These are phyloP conservation scores for Lentinula aciculospora DNA, from an alignment of 768 basidiomycete genomes.

Conservation along the genomic window DNA sequence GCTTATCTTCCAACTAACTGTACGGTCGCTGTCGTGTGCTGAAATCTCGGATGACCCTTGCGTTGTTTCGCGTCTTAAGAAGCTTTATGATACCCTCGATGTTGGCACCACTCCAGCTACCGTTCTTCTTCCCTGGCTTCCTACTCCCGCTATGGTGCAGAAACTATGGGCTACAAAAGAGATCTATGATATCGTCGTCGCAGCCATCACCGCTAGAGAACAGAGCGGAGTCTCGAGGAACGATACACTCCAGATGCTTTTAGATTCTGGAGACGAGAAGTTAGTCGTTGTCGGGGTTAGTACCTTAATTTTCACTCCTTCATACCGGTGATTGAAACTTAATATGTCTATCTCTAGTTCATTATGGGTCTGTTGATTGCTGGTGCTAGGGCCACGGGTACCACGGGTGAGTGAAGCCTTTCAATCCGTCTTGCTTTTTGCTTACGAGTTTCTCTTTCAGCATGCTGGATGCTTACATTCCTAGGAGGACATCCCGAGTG, in stretches of 20 bases:
- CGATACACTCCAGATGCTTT: slow-evolving; percentile 70
- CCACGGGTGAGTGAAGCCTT: slow-evolving; percentile 41
- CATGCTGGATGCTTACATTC: slow-evolving; percentile 73
- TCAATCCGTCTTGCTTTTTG: neutral
- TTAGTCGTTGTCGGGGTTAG: slow-evolving; percentile 65
- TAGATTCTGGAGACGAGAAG: slow-evolving; percentile 66
- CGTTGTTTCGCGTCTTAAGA: slow-evolving; percentile 56
- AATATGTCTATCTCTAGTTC: slow-evolving; percentile 41
- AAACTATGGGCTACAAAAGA: slow-evolving; percentile 71
- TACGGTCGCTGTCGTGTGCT: slow-evolving; percentile 58
- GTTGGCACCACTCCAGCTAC: slow-evolving; percentile 66
- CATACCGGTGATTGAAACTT: slow-evolving; percentile 7
- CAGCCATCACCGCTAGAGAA: slow-evolving; percentile 51
- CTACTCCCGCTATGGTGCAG: slow-evolving; percentile 63
- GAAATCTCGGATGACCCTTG: slow-evolving; percentile 67
- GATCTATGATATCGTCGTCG: slow-evolving; percentile 65
- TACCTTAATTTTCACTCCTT: slow-evolving; percentile 9
- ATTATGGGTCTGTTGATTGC: slow-evolving; percentile 79
- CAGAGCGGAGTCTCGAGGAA: slow-evolving; percentile 50
- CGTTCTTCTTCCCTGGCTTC: slow-evolving; percentile 73
- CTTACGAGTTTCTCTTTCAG: slow-evolving; percentile 22
- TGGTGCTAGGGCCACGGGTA: slow-evolving; percentile 76
- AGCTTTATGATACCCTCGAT: slow-evolving; percentile 65
- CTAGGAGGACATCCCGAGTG: slow-evolving; percentile 64
- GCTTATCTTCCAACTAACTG: slow-evolving; percentile 71